Percentiles rank a stretch among this genome's conserved stretches.
phyloP scores from a whole-genome alignment of 306 rosid species.

The Casuarina glauca region DNA sequence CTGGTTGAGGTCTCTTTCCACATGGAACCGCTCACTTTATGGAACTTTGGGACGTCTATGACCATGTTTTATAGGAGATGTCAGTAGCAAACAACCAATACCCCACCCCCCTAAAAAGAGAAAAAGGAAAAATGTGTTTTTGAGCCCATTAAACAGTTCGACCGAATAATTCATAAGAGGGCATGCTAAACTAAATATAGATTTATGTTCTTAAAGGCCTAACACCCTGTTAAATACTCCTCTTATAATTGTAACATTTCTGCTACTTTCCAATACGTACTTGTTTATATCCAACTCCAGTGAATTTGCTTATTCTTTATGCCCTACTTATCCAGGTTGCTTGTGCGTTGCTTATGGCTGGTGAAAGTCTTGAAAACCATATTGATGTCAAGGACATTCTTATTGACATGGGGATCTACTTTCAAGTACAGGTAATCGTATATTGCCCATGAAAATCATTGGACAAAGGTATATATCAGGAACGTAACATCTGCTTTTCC shows the following conservation, averaged over 20 bases:
- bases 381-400: slow-evolving; percentile 50
- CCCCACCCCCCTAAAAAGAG: not conserved
- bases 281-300: slow-evolving; percentile 11
- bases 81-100: not conserved
- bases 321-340: slow-evolving; percentile 42
- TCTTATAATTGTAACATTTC: not conserved
- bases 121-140: not conserved
- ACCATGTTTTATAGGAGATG: not conserved
- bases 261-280: not conserved
- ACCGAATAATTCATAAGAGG: not conserved
- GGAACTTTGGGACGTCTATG: slow-evolving; percentile 1
- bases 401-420: slow-evolving; percentile 64
- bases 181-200: not conserved
- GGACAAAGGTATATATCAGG: not conserved
- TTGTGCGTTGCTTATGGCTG: slow-evolving; percentile 59
- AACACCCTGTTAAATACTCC: not conserved
- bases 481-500: not conserved
- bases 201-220: not conserved
- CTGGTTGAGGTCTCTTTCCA: not conserved
- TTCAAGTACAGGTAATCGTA: slow-evolving; percentile 61
- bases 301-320: slow-evolving; percentile 1
- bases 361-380: slow-evolving; percentile 55
- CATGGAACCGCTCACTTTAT: not conserved
- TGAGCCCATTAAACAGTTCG: not conserved
- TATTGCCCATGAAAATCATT: not conserved